These are phyloP conservation scores for Tricholoma sp. DNA, from an alignment of 768 basidiomycete genomes.

Conservation along the genomic window DNA sequence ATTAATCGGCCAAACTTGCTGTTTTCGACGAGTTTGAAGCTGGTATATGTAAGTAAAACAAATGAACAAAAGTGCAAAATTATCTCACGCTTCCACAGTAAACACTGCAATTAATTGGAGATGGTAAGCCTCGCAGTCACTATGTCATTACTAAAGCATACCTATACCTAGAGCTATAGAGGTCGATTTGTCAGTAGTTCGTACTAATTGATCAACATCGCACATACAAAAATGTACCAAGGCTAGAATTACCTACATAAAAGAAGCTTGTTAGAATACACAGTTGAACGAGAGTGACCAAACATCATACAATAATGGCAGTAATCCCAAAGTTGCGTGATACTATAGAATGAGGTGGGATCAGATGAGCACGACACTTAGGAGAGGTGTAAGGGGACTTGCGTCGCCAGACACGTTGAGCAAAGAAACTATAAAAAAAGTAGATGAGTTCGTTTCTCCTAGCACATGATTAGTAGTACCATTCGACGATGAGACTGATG, in stretches of 20 bases:
- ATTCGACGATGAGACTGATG: conserved; percentile 45
- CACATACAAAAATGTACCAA: conserved; percentile 39
- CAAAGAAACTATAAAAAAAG: conserved; percentile 38
- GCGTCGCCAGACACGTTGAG: conserved; percentile 48
- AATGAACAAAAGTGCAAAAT: background rate
- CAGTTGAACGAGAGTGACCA: background rate
- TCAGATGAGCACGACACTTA: background rate
- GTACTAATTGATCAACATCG: background rate
- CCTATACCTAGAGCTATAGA: conserved; percentile 36
- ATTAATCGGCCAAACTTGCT: conserved; percentile 30
- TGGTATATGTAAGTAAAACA: conserved; percentile 11
- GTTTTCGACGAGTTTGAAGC: conserved; percentile 30
- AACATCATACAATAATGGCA: conserved; percentile 33
- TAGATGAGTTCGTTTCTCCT: background rate
- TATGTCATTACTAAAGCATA: conserved; percentile 15
- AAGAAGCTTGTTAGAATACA: background rate
- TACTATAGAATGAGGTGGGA: conserved; percentile 31
- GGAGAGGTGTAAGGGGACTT: conserved; percentile 11
- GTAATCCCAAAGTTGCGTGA: conserved; percentile 38
- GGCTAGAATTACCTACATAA: conserved; percentile 32
- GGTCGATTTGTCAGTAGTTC: conserved; percentile 1
- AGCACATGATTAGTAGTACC: conserved; percentile 19
- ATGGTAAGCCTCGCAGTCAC: conserved; percentile 2
- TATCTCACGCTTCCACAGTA: conserved; percentile 36
- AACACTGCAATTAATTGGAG: conserved; percentile 30